phyloP scores from a whole-genome alignment of 129 eudicot species.

The Helianthus tuberosus region DNA sequence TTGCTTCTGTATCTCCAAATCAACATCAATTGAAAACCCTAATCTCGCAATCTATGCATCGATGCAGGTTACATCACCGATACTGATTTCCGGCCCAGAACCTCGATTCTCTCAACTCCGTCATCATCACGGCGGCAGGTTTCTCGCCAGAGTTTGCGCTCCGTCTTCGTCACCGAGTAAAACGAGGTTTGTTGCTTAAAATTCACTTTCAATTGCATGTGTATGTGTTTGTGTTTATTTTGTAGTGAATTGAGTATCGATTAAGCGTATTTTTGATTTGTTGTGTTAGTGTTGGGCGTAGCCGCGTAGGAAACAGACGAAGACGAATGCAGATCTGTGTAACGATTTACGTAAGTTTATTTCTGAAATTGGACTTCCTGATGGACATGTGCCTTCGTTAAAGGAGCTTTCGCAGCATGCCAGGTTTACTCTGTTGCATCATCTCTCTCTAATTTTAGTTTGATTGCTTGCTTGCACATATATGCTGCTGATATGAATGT shows the following conservation, averaged over 20 bases:
- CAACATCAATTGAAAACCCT: too few species aligned
- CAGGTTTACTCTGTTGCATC: slow-evolving; percentile 54
- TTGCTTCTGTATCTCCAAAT: too few species aligned
- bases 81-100: too few species aligned
- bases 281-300: slow-evolving; percentile 31
- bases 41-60: too few species aligned
- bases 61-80: too few species aligned
- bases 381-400: slow-evolving; percentile 72
- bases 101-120: slow-evolving; percentile 28
- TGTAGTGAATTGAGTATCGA: background rate
- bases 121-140: slow-evolving; percentile 9
- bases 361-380: slow-evolving; percentile 58
- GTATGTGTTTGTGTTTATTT: slow-evolving; percentile 8
- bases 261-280: slow-evolving; percentile 13
- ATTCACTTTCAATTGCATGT: slow-evolving; percentile 21
- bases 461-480: too few species aligned
- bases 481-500: too few species aligned
- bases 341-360: slow-evolving; percentile 67
- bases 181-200: slow-evolving; percentile 25
- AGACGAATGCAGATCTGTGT: slow-evolving; percentile 74
- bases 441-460: too few species aligned
- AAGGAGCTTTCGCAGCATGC: slow-evolving; percentile 86
- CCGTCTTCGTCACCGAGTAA: slow-evolving; percentile 9
- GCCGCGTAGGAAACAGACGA: slow-evolving; percentile 51
- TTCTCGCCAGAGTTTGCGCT: slow-evolving; percentile 23